phyloP scores from a whole-genome alignment of 345 rosid species.

The Populus ilicifolia region DNA sequence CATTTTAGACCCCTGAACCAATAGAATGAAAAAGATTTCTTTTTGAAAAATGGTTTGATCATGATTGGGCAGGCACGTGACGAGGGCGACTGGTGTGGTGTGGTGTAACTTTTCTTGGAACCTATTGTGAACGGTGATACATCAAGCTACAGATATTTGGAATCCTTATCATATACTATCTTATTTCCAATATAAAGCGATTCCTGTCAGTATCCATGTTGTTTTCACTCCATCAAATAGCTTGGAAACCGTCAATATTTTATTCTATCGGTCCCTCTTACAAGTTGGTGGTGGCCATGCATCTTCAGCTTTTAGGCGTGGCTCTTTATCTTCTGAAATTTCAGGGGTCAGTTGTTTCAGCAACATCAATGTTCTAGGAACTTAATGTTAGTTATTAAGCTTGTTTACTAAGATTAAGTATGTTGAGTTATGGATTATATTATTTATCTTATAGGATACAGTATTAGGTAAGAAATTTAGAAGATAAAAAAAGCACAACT shows the following conservation, averaged over 20 bases:
- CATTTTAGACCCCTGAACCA: neutral
- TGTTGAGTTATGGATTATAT: neutral
- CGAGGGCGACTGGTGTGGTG: neutral
- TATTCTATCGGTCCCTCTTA: conserved; percentile 20
- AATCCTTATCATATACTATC: conserved; percentile 22
- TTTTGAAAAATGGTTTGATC: neutral
- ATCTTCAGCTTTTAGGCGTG: neutral
- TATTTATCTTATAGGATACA: neutral
- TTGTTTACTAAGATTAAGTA: too few species aligned
- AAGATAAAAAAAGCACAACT: too few species aligned
- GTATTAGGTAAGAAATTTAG: too few species aligned
- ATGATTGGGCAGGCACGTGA: conserved; percentile 7
- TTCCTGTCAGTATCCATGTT: neutral
- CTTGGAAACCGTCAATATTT: conserved; percentile 1
- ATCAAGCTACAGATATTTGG: conserved; percentile 9
- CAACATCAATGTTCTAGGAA: neutral
- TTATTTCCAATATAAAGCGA: conserved; percentile 10
- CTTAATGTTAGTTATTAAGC: too few species aligned
- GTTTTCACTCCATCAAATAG: neutral
- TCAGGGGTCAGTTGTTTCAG: neutral
- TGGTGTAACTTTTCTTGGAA: neutral
- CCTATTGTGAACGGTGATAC: neutral
- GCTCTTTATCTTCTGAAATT: neutral
- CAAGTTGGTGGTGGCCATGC: conserved; percentile 20
- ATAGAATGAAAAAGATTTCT: neutral